A percentile compares a stretch with the other conserved stretches of the same genome.
These are phyloP conservation scores for Rhododendron griersonianum DNA, from an alignment of 148 eudicot species.

Conservation along the genomic window DNA sequence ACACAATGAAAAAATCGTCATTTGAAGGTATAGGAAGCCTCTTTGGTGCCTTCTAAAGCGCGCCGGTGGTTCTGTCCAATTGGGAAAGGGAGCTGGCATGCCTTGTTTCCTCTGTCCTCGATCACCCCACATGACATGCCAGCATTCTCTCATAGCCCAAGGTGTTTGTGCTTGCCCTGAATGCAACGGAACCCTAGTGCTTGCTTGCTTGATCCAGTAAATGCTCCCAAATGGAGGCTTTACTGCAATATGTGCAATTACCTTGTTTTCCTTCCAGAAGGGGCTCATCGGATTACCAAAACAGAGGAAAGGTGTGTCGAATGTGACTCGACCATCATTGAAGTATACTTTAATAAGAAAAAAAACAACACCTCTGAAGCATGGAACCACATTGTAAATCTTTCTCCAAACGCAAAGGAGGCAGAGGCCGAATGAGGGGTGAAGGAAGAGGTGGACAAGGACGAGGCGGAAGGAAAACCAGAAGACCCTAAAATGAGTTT, in stretches of 20 bases:
- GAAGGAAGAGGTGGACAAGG: conserved; percentile 56
- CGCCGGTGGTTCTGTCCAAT: conserved; percentile 40
- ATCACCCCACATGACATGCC: conserved; percentile 66
- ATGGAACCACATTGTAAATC: conserved; percentile 74
- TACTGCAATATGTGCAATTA: conserved; percentile 89
- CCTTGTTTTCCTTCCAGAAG: conserved; percentile 77
- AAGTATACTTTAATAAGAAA: conserved; percentile 88
- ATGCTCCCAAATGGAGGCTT: conserved; percentile 95
- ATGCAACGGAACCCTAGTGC: conserved; percentile 85
- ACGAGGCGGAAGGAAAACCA: conserved; percentile 46
- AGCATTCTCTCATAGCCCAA: conserved; percentile 70
- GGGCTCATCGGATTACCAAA: conserved; percentile 83
- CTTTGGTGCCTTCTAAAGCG: conserved; percentile 55
- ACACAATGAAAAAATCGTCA: not conserved
- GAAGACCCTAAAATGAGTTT: conserved; percentile 89
- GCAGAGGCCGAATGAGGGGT: conserved; percentile 68
- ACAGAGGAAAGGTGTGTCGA: conserved; percentile 72
- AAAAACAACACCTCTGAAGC: conserved; percentile 60
- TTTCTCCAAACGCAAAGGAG: conserved; percentile 51
- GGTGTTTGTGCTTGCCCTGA: conserved; percentile 98
- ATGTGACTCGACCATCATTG: conserved; percentile 75
- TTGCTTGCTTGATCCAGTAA: conserved; percentile 54
- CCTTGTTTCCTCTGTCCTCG: conserved; percentile 83
- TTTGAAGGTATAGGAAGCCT: conserved; percentile 76
- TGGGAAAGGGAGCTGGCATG: conserved; percentile 95